A percentile compares a stretch with the other conserved stretches of the same genome.
These are phyloP conservation scores for Melastoma candidum DNA, from an alignment of 441 rosid species.

Conservation along the genomic window DNA sequence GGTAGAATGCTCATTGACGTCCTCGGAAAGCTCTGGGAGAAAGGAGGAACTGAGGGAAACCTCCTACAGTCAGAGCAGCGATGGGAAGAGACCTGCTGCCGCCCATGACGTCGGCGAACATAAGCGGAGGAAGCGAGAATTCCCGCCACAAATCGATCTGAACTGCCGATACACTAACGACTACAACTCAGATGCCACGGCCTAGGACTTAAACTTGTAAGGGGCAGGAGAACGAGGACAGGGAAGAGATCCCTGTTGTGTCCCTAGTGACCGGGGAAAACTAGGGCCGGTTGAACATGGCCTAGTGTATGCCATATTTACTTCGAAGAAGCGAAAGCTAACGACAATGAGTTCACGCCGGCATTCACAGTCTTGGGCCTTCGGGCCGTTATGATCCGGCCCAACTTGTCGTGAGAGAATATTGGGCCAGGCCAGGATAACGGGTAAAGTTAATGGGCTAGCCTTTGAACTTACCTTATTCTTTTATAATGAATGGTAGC, in stretches of 20 bases:
- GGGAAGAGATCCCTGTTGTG: conserved; percentile 1
- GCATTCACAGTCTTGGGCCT: no score
- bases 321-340: no score
- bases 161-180: conserved; percentile 41
- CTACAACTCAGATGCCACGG: conserved; percentile 23
- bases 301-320: no score
- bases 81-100: conserved; percentile 39
- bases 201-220: conserved; percentile 40
- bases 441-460: no score
- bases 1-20: conserved; percentile 81
- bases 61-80: conserved; percentile 15
- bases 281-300: no score
- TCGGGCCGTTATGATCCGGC: no score
- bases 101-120: neutral
- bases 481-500: no score
- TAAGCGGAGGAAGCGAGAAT: conserved; percentile 20
- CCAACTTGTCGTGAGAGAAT: no score
- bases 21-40: conserved; percentile 62
- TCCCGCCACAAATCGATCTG: conserved; percentile 36
- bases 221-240: conserved; percentile 21
- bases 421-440: no score
- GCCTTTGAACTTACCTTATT: no score
- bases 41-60: conserved; percentile 21
- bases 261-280: no score
- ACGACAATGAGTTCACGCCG: no score